These are phyloP conservation scores for Sarcocystis neurona DNA, from an alignment of 169 alveolate species.

Conservation along the genomic window DNA sequence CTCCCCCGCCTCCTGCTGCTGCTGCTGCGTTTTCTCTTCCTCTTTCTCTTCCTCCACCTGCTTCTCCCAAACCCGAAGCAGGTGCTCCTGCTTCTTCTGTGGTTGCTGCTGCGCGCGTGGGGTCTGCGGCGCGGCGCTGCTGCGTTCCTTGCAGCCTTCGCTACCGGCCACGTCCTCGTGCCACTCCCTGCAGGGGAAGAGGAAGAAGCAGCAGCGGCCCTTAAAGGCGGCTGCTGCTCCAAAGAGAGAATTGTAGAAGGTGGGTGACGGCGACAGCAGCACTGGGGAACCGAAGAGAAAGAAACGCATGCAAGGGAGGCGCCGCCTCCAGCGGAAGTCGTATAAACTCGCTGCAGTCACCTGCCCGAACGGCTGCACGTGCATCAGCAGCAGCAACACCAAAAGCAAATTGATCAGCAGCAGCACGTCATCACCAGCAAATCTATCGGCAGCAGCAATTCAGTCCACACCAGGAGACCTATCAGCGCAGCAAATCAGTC, in stretches of 20 bases:
- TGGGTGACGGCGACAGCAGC: slow-evolving; percentile 12
- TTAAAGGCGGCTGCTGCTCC: background rate
- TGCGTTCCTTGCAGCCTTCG: background rate
- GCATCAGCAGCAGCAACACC: no score
- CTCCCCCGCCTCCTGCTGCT: no score
- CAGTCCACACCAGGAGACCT: no score
- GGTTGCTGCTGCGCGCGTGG: background rate
- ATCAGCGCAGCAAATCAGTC: no score
- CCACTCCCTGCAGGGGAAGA: background rate
- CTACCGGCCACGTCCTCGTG: background rate
- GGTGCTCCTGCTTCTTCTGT: background rate
- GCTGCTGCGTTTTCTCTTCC: no score
- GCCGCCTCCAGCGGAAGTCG: background rate
- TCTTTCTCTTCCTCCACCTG: no score
- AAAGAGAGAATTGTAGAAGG: slow-evolving; percentile 5
- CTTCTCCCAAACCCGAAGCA: background rate
- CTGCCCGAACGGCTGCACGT: slow-evolving; percentile 10
- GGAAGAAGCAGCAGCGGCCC: background rate
- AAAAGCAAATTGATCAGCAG: no score
- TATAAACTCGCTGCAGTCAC: background rate
- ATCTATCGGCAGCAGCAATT: no score
- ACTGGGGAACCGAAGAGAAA: slow-evolving; percentile 34
- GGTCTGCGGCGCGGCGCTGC: background rate
- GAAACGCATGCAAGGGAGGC: background rate
- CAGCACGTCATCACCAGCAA: no score